These are phyloP conservation scores for Aspergillus hancockii DNA, from an alignment of 495 filamentous ascomycete genomes.

Conservation along the genomic window DNA sequence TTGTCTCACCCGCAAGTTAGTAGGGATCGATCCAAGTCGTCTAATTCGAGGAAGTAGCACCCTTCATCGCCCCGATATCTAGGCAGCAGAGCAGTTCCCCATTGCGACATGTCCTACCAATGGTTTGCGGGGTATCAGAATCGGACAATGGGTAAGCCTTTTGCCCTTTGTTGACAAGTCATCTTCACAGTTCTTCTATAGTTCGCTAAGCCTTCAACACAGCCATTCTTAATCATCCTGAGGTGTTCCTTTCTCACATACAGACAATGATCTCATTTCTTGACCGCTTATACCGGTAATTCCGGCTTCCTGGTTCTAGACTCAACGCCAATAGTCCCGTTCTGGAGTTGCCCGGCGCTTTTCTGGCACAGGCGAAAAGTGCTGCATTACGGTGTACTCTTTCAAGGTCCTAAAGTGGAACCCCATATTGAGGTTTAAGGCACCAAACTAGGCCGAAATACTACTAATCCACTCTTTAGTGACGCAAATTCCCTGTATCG, in stretches of 20 bases:
- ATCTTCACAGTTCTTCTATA: no score
- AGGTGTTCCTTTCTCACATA: no score
- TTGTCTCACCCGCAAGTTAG: no score
- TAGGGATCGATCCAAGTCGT: no score
- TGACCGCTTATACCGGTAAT: no score
- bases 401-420: neutral
- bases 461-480: neutral
- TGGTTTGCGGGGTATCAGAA: neutral
- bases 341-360: neutral
- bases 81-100: neutral
- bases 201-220: no score
- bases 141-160: no score
- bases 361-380: neutral
- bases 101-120: neutral
- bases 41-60: no score
- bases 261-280: no score
- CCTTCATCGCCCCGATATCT: neutral
- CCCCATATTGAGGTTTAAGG: neutral
- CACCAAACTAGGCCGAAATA: neutral
- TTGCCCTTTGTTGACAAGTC: no score
- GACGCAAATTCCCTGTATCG: neutral
- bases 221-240: no score
- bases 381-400: neutral
- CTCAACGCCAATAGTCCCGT: neutral
- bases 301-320: no score